Percentiles rank a stretch among this genome's conserved stretches.
These are phyloP conservation scores for Sporisorium reilianum DNA, from an alignment of 1,284 basidiomycete genomes.

Conservation along the genomic window DNA sequence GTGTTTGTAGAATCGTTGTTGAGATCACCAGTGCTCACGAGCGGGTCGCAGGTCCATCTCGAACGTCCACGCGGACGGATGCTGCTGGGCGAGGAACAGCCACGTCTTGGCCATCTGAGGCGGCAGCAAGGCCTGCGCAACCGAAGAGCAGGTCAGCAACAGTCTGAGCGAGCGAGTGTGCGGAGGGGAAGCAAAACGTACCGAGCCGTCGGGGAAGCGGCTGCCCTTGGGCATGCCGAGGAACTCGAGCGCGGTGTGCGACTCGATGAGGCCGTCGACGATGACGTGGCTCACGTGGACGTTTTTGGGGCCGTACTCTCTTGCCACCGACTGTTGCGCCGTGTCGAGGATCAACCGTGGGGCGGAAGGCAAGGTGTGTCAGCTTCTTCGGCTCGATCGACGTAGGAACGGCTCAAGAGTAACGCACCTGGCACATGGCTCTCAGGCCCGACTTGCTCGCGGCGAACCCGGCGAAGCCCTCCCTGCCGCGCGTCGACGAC, in stretches of 20 bases:
- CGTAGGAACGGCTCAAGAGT: no score
- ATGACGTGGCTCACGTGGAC: slow-evolving; percentile 60
- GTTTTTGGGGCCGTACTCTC: slow-evolving; percentile 47
- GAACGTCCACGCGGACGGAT: slow-evolving; percentile 52
- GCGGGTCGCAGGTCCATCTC: slow-evolving; percentile 61
- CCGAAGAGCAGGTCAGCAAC: not conserved
- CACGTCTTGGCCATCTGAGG: slow-evolving; percentile 62
- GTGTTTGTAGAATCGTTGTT: not conserved
- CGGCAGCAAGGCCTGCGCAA: slow-evolving; percentile 43
- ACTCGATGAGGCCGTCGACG: slow-evolving; percentile 60
- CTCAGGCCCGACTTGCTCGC: slow-evolving; percentile 54
- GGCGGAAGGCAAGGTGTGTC: not conserved
- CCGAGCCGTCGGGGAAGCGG: slow-evolving; percentile 47
- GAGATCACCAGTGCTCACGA: slow-evolving; percentile 50
- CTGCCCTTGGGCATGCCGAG: slow-evolving; percentile 50
- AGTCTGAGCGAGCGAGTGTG: not conserved
- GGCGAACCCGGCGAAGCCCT: slow-evolving; percentile 58
- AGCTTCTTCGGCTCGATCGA: no score
- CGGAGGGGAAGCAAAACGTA: slow-evolving; percentile 8
- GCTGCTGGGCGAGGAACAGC: slow-evolving; percentile 61
- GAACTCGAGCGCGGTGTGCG: slow-evolving; percentile 44
- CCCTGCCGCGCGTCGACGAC: slow-evolving; percentile 48
- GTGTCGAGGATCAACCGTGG: not conserved
- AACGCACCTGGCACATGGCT: slow-evolving; percentile 51
- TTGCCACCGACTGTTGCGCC: slow-evolving; percentile 36